Base-by-base conservation (phyloP, 1,284 basidiomycete genomes). In the Rhodotorula sp. region DNA sequence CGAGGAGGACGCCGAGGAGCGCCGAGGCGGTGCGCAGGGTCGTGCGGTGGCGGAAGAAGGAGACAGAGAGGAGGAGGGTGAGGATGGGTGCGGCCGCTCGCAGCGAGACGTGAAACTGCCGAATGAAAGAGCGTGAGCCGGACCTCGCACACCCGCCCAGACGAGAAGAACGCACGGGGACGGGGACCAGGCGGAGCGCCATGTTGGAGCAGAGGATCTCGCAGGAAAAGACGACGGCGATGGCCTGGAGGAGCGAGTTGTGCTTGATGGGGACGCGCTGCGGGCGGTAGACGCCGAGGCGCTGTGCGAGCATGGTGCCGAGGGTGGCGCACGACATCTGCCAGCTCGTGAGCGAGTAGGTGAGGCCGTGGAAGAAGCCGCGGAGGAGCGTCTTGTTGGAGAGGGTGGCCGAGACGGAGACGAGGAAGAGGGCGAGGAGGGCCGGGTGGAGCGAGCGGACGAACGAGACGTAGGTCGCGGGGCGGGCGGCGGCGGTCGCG, bases 21-120 rank as follows among this genome's bases (percentile, higher is more conserved):
- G 68, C 64, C 12, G 67, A 57, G 44, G 70, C 34, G 12, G 74
- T 64, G 4, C 62, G 67, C 2, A 73, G 27, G 10, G 75, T 73
- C 5, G 73, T 61, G 1, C 13, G 34, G 14, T 60, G 27, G 46
- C 49, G 17, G 57, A 77, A 75, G 65, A 77, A 73, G 45, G 70
- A 16, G 42, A 75, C 57, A 5, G 68, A 71, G 44, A 73, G 61
- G 55, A 68, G 27, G 41, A 75, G 70, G 27, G 75, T 75, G 42
- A 77, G 61, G 58, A 77, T 57, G 16, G 75, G 75, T 1, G 75
- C 59, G 3, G 70, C 67, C 5, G 75, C 73, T 41, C 75, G 73
- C 7, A 77, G 66, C 27, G 73, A 73, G 44, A 77, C 53, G 61
- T 77, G 75, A 46, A 72, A 74, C 72, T 73, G 58, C 10, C 19